Conservation (phyloP, 208 protist species). For the Acanthamoeba sp. region DNA sequence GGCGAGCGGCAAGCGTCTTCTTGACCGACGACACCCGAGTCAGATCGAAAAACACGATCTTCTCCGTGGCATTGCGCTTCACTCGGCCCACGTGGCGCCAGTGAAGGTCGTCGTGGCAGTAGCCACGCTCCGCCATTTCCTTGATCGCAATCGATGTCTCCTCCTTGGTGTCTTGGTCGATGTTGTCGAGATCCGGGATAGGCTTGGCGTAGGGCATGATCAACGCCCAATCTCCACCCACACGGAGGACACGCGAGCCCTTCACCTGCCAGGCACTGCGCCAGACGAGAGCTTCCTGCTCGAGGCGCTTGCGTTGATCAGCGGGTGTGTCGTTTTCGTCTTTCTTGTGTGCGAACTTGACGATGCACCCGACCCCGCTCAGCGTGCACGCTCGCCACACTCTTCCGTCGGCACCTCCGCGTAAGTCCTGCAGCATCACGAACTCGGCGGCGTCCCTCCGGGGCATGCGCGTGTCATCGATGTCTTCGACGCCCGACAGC, state of each 20-base stretch:
- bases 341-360: neutral
- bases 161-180: neutral
- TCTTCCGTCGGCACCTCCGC: neutral
- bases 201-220: neutral
- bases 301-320: neutral
- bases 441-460: neutral
- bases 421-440: neutral
- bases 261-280: neutral
- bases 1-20: neutral
- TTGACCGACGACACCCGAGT: neutral
- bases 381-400: neutral
- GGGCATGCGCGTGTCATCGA: neutral
- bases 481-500: neutral
- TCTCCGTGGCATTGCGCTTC: neutral
- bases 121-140: neutral
- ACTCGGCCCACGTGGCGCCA: neutral
- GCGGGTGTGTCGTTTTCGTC: no score
- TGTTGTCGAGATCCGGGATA: neutral
- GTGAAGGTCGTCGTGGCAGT: neutral
- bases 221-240: neutral
- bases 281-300: neutral
- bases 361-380: neutral
- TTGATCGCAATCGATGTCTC: neutral
- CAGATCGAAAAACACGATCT: neutral
- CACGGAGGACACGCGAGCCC: neutral